Base-by-base conservation (phyloP, 495 filamentous ascomycete genomes). In the Patellaria atrata region DNA sequence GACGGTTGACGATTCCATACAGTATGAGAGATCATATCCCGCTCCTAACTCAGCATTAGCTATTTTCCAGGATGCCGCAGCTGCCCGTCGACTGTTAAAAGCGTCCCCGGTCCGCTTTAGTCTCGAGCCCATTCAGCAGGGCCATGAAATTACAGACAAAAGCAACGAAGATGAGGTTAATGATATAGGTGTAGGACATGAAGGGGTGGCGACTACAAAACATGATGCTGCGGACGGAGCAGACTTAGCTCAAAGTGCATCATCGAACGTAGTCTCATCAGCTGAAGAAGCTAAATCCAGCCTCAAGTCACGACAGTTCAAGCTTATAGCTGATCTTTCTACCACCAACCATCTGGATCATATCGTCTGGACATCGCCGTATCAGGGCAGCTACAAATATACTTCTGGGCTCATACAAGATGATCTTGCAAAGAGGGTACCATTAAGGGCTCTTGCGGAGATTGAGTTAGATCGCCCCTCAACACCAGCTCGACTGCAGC, bases 41-140 rank as follows among this genome's bases (percentile, higher is more conserved):
- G 51, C 54, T 6, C 51, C 47, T 6, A 62, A 64, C 25, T 41
- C 51, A 8, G 44, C 52, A 13, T 28, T 65, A 10, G 63, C 61
- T 19, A 58, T 66, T 17, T 67, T 55, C 38, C 39, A 43, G 15
- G 48, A 58, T 15, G 21, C 44, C 13, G 44, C 47, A 4, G 46
- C 57, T 10, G 62, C 62, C 1, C 27, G 47, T 16, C 35, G 43
- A 3, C 44, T 56, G 17, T 38, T 66, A n/a, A 40, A 53, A 28
- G 53, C 46, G 4, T 61, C 53, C 33, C 62, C 62, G 7, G 36
- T 66, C 13, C 47, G 52, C 0, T 62, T 62, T 30, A n/a, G 40
- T 12, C 38, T 51, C 11, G 47, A 54, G 33, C 33, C 20, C 10
- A 18, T 41, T 4, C 15, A 25, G 15, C 8, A 30, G 15, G 33